Percentiles rank a stretch among this genome's conserved stretches.
Evolutionary conservation across 345 rosid species (phyloP).

Genomic region (Brassica juncea): DNA sequence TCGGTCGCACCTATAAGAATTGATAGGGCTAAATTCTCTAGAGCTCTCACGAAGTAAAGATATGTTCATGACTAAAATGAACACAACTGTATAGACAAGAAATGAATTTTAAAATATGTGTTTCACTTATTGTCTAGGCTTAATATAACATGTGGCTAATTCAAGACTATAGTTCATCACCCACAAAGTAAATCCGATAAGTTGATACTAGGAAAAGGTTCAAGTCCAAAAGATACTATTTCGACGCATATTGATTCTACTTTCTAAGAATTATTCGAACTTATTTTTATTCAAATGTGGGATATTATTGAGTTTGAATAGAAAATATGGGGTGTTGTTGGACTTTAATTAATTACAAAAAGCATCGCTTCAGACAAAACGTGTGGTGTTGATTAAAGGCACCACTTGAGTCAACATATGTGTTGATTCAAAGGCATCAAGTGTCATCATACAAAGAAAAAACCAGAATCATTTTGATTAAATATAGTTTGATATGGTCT

Average conservation of each 20-base stretch:
- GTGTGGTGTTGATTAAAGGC: no score
- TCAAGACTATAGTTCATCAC: conserved; percentile 1
- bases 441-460: no score
- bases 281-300: neutral
- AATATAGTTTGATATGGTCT: no score
- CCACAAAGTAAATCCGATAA: neutral
- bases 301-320: no score
- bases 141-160: neutral
- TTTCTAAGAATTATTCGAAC: neutral
- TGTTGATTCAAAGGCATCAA: no score
- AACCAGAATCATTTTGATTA: no score
- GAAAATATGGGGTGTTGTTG: no score
- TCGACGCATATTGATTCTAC: neutral
- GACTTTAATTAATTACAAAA: no score
- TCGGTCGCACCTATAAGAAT: conserved; percentile 3
- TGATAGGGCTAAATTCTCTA: conserved; percentile 11
- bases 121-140: conserved; percentile 7
- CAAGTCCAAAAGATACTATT: neutral
- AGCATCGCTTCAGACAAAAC: no score
- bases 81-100: neutral
- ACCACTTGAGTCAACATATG: no score
- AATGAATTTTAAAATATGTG: neutral
- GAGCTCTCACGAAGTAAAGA: neutral
- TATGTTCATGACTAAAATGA: neutral
- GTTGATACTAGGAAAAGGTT: neutral